Percentiles rank a stretch among this genome's conserved stretches.
Evolutionary conservation across 2,329 filamentous ascomycete species (phyloP).

Genomic region (Pseudogymnoascus sp.): DNA sequence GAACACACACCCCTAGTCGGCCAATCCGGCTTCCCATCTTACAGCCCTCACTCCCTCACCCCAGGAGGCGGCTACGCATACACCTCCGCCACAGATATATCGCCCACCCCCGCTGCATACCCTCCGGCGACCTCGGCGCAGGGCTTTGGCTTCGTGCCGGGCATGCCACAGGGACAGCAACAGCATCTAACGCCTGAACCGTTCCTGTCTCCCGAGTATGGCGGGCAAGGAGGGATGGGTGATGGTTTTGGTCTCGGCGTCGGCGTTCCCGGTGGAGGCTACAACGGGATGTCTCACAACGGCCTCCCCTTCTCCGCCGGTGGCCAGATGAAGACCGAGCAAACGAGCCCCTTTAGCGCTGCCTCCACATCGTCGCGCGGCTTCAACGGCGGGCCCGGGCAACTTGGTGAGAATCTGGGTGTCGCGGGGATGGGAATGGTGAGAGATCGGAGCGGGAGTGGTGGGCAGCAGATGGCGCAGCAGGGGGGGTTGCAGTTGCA

Average conservation of each 20-base stretch:
- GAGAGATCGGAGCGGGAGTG: background rate
- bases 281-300: background rate
- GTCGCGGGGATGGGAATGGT: background rate
- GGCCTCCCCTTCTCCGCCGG: background rate
- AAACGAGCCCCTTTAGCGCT: background rate
- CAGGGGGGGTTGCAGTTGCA: background rate
- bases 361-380: background rate
- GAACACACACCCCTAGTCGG: background rate
- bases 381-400: background rate
- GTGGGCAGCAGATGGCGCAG: background rate
- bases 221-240: background rate
- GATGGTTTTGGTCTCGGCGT: background rate
- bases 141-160: background rate
- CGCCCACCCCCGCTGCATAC: background rate
- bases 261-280: background rate
- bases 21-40: background rate
- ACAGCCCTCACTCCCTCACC: background rate
- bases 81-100: background rate
- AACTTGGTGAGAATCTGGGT: background rate
- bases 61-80: background rate
- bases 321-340: background rate
- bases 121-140: background rate
- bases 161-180: background rate
- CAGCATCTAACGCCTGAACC: background rate
- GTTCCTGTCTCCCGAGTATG: background rate